Conservation (phyloP, 2,329 filamentous ascomycete genomes). For the Metarhizium guizhouense region DNA sequence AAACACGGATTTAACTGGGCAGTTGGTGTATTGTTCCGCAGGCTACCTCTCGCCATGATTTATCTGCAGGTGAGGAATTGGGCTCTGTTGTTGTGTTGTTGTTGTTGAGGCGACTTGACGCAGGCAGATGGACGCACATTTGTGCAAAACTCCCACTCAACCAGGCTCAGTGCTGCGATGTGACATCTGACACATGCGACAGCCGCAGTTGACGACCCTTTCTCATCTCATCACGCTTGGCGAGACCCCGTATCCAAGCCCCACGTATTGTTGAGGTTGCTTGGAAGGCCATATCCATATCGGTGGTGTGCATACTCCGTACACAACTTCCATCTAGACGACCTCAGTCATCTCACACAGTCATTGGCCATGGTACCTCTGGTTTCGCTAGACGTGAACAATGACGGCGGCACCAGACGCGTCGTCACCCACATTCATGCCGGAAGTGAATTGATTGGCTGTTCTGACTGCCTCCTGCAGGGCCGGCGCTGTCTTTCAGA, state of each 20-base stretch:
- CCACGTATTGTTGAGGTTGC: not conserved
- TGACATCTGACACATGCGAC: not conserved
- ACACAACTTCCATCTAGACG: not conserved
- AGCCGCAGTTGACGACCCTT: no score
- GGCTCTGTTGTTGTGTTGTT: not conserved
- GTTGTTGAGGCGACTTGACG: not conserved
- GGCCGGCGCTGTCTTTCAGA: not conserved
- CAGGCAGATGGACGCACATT: not conserved
- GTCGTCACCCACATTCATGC: not conserved
- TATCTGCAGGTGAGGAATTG: not conserved
- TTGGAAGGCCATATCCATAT: not conserved
- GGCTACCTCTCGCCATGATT: not conserved
- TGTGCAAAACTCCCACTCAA: not conserved
- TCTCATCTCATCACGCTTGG: not conserved
- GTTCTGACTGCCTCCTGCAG: not conserved
- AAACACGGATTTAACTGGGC: not conserved
- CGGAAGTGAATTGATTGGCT: constrained; percentile 1
- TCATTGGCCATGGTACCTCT: not conserved
- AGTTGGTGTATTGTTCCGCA: not conserved
- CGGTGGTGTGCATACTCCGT: not conserved
- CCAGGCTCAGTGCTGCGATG: not conserved
- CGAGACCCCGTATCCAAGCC: not conserved
- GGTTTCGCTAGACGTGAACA: not conserved
- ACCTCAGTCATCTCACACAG: not conserved
- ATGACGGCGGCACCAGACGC: not conserved